These are phyloP conservation scores for Lactifluus echinatus DNA, from an alignment of 768 basidiomycete species.

Conservation along the genomic window DNA sequence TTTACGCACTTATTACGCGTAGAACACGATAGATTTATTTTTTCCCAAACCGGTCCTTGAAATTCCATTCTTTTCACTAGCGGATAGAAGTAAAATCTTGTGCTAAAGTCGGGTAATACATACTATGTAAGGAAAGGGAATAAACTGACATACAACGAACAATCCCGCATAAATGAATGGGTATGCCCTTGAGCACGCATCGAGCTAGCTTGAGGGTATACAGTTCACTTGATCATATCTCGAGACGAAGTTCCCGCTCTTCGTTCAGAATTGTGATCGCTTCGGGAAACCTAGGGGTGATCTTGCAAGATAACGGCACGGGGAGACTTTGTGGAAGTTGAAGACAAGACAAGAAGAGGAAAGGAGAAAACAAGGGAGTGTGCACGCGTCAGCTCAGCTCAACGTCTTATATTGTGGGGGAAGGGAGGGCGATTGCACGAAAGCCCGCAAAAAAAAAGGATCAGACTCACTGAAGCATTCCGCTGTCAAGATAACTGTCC, in stretches of 20 bases:
- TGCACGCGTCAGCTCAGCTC: neutral
- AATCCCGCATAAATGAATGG: neutral
- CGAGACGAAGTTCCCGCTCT: constrained; percentile 15
- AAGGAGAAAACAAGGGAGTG: too few relatives aligned
- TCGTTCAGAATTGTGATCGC: constrained; percentile 12
- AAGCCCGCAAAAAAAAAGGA: neutral
- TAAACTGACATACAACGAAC: neutral
- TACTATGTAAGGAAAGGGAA: neutral
- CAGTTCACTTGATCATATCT: too few relatives aligned
- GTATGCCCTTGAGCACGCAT: neutral
- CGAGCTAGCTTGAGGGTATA: neutral
- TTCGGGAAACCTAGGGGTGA: constrained; percentile 20
- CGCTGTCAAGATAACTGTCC: constrained; percentile 12
- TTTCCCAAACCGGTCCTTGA: neutral
- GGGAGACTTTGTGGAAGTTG: constrained; percentile 14
- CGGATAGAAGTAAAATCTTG: neutral
- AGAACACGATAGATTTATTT: neutral
- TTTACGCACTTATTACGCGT: constrained; percentile 9
- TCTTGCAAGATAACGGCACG: constrained; percentile 19
- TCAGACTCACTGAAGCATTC: constrained; percentile 19
- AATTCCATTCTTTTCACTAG: neutral
- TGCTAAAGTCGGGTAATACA: neutral
- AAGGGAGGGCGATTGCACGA: too few relatives aligned
- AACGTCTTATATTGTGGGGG: too few relatives aligned
- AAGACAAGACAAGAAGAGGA: neutral